Base-by-base conservation (phyloP, 1,284 basidiomycete genomes). In the Trichosporon sp. region DNA sequence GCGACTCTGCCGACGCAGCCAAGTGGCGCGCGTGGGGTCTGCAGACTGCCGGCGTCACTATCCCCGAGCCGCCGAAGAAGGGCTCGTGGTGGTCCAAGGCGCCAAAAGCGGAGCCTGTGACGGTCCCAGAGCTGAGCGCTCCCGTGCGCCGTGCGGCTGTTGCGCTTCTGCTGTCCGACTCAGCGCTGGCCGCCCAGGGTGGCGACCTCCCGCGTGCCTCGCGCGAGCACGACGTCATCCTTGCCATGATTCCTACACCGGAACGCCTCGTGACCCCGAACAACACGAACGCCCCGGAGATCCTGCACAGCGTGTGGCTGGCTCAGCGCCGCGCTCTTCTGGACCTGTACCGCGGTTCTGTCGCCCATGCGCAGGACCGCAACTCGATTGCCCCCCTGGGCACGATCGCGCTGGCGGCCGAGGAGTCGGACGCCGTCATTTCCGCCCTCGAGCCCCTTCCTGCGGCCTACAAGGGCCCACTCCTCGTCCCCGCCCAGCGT, bases 191-290 rank as follows among this genome's bases (percentile, higher is more conserved):
- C 16, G 90, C 92, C 10, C 89, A 87, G 14, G 85, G 88, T 0
- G 90, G 89, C 5, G 92, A 93, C 6, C 88, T 98, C 66, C 86
- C 93, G 61, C 85, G 94, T 72, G 95, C 96, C 35, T 94, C 93
- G 89, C 91, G 94, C 82, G 89, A 96, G 81, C 91, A 91, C 76
- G 85, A 87, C 75, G 86, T 86, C 63, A 93, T 96, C 21, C 89
- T 97, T 76, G 88, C 96, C 77, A 88, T 96, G 74, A 93, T 96
- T 91, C 46, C 91, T 90, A 19, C 72, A 2, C 32, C 70, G 3
- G 32, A n/a, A 2, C 43, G 70, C 8, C 65, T 66, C 16, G 56
- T 69, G 12, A 61, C 59, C 1, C 91, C 77, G 87, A 92, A 77
- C 83, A 85, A 70, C 88, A 90, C 54, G 87, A 89, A 77, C 2